These are phyloP conservation scores for Trichophyton equinum DNA, from an alignment of 2,329 filamentous ascomycete species.

Conservation along the genomic window DNA sequence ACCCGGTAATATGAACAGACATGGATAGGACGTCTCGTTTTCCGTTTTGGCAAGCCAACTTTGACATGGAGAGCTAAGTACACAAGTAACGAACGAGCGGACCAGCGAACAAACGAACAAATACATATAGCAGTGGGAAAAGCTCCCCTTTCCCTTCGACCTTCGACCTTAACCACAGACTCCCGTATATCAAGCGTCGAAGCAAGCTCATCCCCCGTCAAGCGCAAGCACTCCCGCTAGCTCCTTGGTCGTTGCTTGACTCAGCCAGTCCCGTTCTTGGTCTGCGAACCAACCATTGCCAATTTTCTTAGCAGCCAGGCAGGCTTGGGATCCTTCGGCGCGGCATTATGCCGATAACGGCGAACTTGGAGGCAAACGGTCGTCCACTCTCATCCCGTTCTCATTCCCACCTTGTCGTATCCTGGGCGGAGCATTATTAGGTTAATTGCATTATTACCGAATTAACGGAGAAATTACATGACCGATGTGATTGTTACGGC, in stretches of 20 bases:
- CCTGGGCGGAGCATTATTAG: neutral
- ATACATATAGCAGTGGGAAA: too few species aligned
- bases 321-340: neutral
- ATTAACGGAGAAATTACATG: neutral
- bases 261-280: neutral
- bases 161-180: too few species aligned
- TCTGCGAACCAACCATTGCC: neutral
- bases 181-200: neutral
- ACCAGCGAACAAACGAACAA: too few species aligned
- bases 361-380: neutral
- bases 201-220: neutral
- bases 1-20: neutral
- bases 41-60: neutral
- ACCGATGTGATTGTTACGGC: too few species aligned
- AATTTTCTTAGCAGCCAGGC: neutral
- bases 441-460: neutral
- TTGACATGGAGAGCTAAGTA: neutral
- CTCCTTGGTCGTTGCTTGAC: neutral
- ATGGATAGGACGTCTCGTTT: neutral
- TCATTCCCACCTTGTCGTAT: neutral
- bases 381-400: too few species aligned
- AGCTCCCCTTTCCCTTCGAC: too few species aligned
- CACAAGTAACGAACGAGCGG: too few species aligned
- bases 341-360: neutral
- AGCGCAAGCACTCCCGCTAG: neutral